Base-by-base conservation (phyloP, 2,329 filamentous ascomycete species). In the Lachnellula hyalina region DNA sequence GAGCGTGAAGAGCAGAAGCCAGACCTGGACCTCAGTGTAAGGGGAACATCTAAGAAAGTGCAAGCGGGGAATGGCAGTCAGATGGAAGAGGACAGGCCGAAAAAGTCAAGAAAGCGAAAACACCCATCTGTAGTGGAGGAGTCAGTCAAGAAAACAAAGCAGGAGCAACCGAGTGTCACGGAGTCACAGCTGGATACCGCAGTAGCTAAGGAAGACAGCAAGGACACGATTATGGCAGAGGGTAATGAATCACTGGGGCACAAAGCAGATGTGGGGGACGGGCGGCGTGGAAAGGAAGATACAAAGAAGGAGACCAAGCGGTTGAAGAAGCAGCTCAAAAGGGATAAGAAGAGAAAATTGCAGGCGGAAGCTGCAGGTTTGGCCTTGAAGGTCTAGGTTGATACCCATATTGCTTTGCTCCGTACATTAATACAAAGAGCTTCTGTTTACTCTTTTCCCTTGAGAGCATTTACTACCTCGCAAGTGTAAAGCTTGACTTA, bases 271-370 rank as follows among this genome's bases (percentile, higher is more conserved):
- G 19, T 17, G 32, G 17, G 14, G 7, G 17, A 28, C n/a, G 34
- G 50, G 12, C 36, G 44, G 32, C 19, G 12, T 25, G 38, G 47
- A 52, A 50, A 53, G 19, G 53, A 53, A 54, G 44, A 52, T 3
- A 12, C 35, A 5, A 44, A 47, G 32, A 52, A 57, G 44, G 54
- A 57, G 45, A 36, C 53, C 17, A 56, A 55, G n/a, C 54, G 55
- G 36, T 51, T 51, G 42, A 61, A 55, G 35, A 61, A 55, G 34
- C 51, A 56, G 47, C 57, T 61, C 34, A 62, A 58, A 38, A 62
- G 56, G 44, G 62, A 61, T 28, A 60, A 60, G 54, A 63, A 52
- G 56, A 56, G 54, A 35, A 45, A 53, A 14, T 47, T 52, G 34
- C 59, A 61, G 49, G 17, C 55, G n/a, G 57, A 49, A 49, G 53